Conservation (phyloP, 2,329 filamentous ascomycete genomes). For the Neoascochyta sp. region DNA sequence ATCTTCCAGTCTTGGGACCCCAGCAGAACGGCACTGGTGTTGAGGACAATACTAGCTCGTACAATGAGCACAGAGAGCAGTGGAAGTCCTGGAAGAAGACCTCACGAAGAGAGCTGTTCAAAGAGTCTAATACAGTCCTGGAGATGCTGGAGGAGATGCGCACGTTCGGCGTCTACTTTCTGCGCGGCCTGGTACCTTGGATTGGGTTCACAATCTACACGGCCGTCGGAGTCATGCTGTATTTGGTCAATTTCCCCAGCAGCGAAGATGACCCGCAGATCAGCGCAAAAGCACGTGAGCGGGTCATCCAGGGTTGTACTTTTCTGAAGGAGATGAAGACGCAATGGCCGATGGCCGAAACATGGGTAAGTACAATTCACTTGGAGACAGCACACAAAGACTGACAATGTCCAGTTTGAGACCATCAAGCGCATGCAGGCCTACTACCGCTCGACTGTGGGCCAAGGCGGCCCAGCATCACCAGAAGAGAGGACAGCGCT, state of each 20-base stretch:
- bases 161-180: conserved; percentile 40
- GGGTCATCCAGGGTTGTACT: conserved; percentile 36
- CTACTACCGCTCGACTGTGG: conserved; percentile 37
- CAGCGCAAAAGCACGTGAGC: conserved; percentile 30
- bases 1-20: conserved; percentile 39
- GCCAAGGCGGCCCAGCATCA: conserved; percentile 34
- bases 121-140: conserved; percentile 36
- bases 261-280: conserved; percentile 34
- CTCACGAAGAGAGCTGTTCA: conserved; percentile 37
- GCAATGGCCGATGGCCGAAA: conserved; percentile 42
- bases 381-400: too few relatives aligned
- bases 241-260: conserved; percentile 39
- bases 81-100: conserved; percentile 39
- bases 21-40: conserved; percentile 21
- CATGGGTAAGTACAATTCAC: conserved; percentile 27
- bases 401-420: conserved; percentile 30
- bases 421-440: conserved; percentile 44
- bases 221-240: conserved; percentile 41
- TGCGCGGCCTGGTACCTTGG: conserved; percentile 41
- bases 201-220: conserved; percentile 44
- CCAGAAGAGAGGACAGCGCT: conserved; percentile 39
- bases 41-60: conserved; percentile 33
- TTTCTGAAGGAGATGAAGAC: conserved; percentile 42
- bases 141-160: conserved; percentile 44
- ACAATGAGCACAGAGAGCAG: conserved; percentile 29